Evolutionary conservation across 2,329 filamentous ascomycete species (phyloP).

Genomic region (Didymella arachidicola): DNA sequence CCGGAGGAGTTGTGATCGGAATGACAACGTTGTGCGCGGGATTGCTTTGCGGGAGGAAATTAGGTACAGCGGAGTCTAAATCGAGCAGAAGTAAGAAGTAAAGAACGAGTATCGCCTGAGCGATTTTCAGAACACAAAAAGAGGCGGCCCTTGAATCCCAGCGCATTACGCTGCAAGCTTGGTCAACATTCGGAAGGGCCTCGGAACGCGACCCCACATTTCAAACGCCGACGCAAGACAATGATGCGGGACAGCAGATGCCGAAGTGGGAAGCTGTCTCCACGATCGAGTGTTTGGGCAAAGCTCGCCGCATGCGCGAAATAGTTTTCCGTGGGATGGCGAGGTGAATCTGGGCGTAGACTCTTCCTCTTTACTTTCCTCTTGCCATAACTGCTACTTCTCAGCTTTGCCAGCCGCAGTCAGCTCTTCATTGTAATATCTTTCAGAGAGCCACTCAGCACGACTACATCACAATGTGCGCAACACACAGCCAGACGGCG

Average conservation of each 20-base stretch:
- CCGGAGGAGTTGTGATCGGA: slow-evolving; percentile 11
- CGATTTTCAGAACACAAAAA: slow-evolving; percentile 1
- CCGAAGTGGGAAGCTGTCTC: slow-evolving; percentile 43
- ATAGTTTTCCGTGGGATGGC: slow-evolving; percentile 23
- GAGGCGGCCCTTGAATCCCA: slow-evolving; percentile 13
- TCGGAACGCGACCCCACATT: slow-evolving; percentile 41
- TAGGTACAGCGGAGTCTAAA: not conserved
- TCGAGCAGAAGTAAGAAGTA: not conserved
- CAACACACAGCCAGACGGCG: slow-evolving; percentile 26
- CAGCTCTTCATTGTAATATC: not conserved
- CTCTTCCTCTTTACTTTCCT: slow-evolving; percentile 5
- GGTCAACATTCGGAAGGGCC: slow-evolving; percentile 31
- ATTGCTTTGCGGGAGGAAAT: not conserved
- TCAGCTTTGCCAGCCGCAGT: not conserved
- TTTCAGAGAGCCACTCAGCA: slow-evolving; percentile 3
- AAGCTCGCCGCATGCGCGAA: slow-evolving; percentile 32
- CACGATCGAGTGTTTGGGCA: slow-evolving; percentile 33
- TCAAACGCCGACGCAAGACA: slow-evolving; percentile 24
- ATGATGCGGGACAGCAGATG: slow-evolving; percentile 37
- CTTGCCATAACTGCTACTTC: not conserved
- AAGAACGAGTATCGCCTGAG: not conserved
- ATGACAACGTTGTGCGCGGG: slow-evolving; percentile 4
- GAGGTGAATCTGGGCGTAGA: slow-evolving; percentile 7
- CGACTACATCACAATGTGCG: slow-evolving; percentile 4
- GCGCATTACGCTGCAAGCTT: slow-evolving; percentile 21